Conservation (phyloP, 345 rosid species). For the Rhodomyrtus tomentosa region DNA sequence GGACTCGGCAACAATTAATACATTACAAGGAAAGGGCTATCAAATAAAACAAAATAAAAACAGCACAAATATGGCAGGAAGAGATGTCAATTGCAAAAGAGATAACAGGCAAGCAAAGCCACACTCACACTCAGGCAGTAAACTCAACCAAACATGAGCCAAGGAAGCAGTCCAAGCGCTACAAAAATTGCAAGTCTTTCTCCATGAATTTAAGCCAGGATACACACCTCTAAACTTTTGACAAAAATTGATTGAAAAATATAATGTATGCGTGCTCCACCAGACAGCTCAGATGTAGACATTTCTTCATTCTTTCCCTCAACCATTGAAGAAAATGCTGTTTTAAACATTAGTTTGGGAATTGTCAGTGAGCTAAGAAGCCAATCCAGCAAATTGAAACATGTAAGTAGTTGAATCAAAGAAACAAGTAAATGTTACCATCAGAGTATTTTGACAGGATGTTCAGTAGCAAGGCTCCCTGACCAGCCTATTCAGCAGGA, state of each 20-base stretch:
- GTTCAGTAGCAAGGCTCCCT: slow-evolving; percentile 88
- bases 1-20: not conserved
- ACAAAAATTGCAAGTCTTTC: not conserved
- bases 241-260: slow-evolving; percentile 88
- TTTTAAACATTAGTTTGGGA: not conserved
- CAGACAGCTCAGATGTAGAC: slow-evolving; percentile 86
- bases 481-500: slow-evolving; percentile 62
- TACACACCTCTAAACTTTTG: slow-evolving; percentile 75
- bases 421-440: slow-evolving; percentile 25
- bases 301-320: slow-evolving; percentile 93
- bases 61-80: not conserved
- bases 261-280: slow-evolving; percentile 91
- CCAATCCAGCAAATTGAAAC: not conserved
- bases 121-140: not conserved
- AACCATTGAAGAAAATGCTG: slow-evolving; percentile 81
- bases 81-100: not conserved
- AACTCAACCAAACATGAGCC: not conserved
- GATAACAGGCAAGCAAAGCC: not conserved
- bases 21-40: not conserved
- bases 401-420: not conserved
- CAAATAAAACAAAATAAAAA: not conserved
- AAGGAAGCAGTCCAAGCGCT: not conserved
- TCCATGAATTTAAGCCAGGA: not conserved
- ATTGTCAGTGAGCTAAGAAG: not conserved
- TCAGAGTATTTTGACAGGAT: slow-evolving; percentile 88